Evolutionary conservation across 192 early-diverging fungal genomes (phyloP).

Genomic region (Umbelopsis sp.): DNA sequence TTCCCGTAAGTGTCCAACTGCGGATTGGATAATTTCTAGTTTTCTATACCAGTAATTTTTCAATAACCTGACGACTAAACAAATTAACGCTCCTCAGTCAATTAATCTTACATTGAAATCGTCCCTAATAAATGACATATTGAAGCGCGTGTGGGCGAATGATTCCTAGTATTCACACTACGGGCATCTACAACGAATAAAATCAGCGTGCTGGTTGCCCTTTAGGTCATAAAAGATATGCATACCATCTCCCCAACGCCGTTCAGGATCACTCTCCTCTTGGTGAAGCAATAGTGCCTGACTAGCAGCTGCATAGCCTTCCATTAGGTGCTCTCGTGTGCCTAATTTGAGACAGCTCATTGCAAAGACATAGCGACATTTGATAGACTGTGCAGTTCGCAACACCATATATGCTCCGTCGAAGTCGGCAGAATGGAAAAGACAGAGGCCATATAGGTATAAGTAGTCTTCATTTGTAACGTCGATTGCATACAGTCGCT

Average conservation of each 20-base stretch:
- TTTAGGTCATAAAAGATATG: too few species aligned
- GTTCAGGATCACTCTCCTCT: conserved; percentile 16
- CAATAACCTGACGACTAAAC: neutral
- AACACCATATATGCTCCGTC: conserved; percentile 24
- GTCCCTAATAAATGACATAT: conserved; percentile 25
- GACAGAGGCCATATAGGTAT: conserved; percentile 29
- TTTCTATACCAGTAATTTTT: conserved; percentile 10
- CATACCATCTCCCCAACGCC: conserved; percentile 17
- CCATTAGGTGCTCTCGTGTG: conserved; percentile 17
- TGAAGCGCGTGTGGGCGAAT: conserved; percentile 29
- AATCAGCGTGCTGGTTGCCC: neutral
- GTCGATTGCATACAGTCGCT: conserved; percentile 36
- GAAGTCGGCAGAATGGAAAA: conserved; percentile 28
- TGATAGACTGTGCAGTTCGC: neutral
- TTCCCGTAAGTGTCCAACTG: conserved; percentile 19
- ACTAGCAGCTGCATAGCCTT: conserved; percentile 7
- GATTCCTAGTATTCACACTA: conserved; percentile 27
- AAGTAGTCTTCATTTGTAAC: conserved; percentile 28
- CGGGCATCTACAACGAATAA: conserved; percentile 15
- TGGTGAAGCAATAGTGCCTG: conserved; percentile 6
- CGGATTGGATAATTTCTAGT: conserved; percentile 28
- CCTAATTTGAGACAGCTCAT: conserved; percentile 30
- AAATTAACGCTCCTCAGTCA: neutral
- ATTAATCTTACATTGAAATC: conserved; percentile 16
- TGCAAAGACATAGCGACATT: conserved; percentile 33